Base-by-base conservation (phyloP, 1,284 basidiomycete genomes). In the Leccinum angustisporum region DNA sequence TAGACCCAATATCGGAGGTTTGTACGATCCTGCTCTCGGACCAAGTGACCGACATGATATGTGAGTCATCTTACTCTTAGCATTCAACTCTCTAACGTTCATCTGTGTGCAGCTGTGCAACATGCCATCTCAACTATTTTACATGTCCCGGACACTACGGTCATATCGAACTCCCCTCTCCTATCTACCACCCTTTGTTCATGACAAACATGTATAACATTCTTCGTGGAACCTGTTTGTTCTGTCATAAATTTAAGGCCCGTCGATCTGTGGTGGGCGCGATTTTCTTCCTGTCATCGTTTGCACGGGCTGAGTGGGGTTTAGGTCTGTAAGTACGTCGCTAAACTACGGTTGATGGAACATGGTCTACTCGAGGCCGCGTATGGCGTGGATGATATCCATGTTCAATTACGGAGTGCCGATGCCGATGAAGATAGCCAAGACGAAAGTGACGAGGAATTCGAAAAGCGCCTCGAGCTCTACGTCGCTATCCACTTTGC, bases 91-190 rank as follows among this genome's bases (percentile, higher is more conserved):
- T 63, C 54, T 63, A 46, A 13, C 31, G 56, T 59, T 54, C 59
- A 33, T 64, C 50, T 46, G 36, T 50, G n/a, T 62, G 43, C 73
- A 98, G 96, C 65, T 99, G 97, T 77, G 81, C 91, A 67, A 98
- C 97, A 77, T 99, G 97, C 76, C 88, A 86, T 61, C 85, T 97
- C 67, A 92, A 88, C 56, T 95, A 94, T 71, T 98, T 91, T 77
- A 89, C 90, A 64, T 99, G 97, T 76, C 97, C 97, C 0, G 97
- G 97, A 7, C 97, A 99, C 78, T 99, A 94, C 80, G 97, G 97
- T n/a, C 97, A 99, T 78, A 97, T 99, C 67, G 95, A 98, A 69
- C 86, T 99, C 6, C 95, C 97, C 10, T 85, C 92, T 21, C 95
- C 97, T 30, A 94, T 99, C 13, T 99, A 93, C 75, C 97, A 99